Percentiles rank a stretch among this genome's conserved stretches.
phyloP scores from a whole-genome alignment of 345 rosid species.

The Heritiera fomes region DNA sequence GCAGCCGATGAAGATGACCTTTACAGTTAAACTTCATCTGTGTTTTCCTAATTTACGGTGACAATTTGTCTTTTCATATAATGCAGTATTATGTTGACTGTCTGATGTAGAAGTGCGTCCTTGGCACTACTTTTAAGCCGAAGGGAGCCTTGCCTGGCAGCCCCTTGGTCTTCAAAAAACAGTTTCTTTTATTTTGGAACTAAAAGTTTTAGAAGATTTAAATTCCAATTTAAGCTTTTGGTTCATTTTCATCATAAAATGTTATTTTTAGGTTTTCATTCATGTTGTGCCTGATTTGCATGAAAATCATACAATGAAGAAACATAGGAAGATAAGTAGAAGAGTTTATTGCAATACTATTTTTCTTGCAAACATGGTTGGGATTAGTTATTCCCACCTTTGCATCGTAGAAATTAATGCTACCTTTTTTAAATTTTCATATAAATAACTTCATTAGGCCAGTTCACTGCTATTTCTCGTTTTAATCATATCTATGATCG shows the following conservation, averaged over 20 bases:
- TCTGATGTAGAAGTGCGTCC: background rate
- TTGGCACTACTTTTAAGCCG: background rate
- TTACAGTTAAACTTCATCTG: conserved; percentile 49
- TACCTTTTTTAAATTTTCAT: too few relatives aligned
- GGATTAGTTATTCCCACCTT: too few relatives aligned
- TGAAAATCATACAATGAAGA: too few relatives aligned
- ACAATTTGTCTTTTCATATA: background rate
- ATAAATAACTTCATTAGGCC: too few relatives aligned
- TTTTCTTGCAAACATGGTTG: too few relatives aligned
- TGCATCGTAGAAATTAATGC: too few relatives aligned
- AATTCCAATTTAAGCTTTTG: background rate
- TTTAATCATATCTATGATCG: too few relatives aligned
- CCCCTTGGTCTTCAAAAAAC: background rate
- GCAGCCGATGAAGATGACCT: conserved; percentile 85
- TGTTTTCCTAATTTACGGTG: background rate
- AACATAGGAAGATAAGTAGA: too few relatives aligned
- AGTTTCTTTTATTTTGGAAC: background rate
- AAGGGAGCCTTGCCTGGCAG: background rate
- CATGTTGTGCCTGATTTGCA: too few relatives aligned
- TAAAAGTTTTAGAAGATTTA: background rate
- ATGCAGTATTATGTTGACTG: conserved; percentile 4
- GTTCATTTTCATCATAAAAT: background rate
- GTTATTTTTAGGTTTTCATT: too few relatives aligned
- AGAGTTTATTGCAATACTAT: too few relatives aligned
- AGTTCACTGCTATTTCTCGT: too few relatives aligned